phyloP scores from a whole-genome alignment of 2,329 filamentous ascomycete species.

The Paramyrothecium roridum region DNA sequence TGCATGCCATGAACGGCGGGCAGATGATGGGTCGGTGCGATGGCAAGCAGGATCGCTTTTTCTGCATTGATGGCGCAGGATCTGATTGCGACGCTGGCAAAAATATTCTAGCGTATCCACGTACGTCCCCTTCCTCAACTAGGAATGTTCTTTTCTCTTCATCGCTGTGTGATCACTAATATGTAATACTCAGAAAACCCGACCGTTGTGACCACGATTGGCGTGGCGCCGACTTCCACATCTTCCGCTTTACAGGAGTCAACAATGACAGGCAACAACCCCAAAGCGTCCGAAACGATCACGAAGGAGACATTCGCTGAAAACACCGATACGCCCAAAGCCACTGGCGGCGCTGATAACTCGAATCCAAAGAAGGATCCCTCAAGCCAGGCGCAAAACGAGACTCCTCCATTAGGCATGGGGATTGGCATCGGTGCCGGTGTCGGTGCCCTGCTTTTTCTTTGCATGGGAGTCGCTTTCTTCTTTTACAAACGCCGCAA shows the following conservation, averaged over 20 bases:
- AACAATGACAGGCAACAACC: background rate
- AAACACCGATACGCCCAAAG: background rate
- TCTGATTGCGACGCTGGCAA: background rate
- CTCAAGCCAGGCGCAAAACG: too few relatives aligned
- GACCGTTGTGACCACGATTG: background rate
- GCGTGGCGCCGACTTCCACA: background rate
- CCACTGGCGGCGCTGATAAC: too few relatives aligned
- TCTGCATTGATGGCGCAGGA: background rate
- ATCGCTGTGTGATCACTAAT: background rate
- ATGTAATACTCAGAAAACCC: background rate
- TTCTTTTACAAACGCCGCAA: background rate
- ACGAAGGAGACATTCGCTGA: background rate
- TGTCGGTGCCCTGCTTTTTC: background rate
- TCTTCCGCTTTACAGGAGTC: background rate
- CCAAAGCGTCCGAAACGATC: background rate
- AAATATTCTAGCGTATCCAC: background rate
- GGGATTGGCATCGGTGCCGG: background rate
- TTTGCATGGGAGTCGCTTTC: background rate
- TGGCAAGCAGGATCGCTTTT: background rate
- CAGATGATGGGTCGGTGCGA: background rate
- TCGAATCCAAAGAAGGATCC: too few relatives aligned
- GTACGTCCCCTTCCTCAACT: background rate
- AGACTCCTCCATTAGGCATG: background rate
- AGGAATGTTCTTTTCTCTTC: too few relatives aligned
- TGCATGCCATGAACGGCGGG: background rate